Evolutionary conservation across 306 rosid genomes (phyloP).

Genomic region (Carpinus viminea): DNA sequence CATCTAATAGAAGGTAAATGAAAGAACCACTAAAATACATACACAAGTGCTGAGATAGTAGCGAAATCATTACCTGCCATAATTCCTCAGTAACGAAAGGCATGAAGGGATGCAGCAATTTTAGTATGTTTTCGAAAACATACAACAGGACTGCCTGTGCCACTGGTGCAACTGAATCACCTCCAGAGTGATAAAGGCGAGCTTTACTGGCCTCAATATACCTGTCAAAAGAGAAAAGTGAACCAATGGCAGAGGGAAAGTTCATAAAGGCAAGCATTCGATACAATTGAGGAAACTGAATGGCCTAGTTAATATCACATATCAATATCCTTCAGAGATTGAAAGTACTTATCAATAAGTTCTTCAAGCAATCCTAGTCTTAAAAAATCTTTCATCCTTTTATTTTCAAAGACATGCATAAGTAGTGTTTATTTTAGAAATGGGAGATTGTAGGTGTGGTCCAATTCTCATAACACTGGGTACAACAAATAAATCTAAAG

Average conservation of each 20-base stretch:
- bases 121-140: slow-evolving; percentile 78
- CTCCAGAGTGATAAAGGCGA: slow-evolving; percentile 66
- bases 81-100: slow-evolving; percentile 97
- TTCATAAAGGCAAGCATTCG: background rate
- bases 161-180: slow-evolving; percentile 50
- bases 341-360: too few relatives aligned
- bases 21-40: background rate
- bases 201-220: slow-evolving; percentile 95
- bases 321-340: background rate
- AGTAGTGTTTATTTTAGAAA: too few relatives aligned
- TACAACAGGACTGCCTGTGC: slow-evolving; percentile 87
- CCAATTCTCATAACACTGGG: too few relatives aligned
- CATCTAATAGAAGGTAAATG: background rate
- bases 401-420: too few relatives aligned
- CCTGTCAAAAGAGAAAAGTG: slow-evolving; percentile 39
- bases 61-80: slow-evolving; percentile 71
- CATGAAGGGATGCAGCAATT: slow-evolving; percentile 92
- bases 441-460: too few relatives aligned
- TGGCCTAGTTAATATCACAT: background rate
- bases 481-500: too few relatives aligned
- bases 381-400: too few relatives aligned
- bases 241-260: background rate
- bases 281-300: background rate
- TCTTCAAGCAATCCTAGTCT: too few relatives aligned
- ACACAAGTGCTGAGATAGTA: background rate